Evolutionary conservation across 345 rosid species (phyloP).

Genomic region (Salix udensis): DNA sequence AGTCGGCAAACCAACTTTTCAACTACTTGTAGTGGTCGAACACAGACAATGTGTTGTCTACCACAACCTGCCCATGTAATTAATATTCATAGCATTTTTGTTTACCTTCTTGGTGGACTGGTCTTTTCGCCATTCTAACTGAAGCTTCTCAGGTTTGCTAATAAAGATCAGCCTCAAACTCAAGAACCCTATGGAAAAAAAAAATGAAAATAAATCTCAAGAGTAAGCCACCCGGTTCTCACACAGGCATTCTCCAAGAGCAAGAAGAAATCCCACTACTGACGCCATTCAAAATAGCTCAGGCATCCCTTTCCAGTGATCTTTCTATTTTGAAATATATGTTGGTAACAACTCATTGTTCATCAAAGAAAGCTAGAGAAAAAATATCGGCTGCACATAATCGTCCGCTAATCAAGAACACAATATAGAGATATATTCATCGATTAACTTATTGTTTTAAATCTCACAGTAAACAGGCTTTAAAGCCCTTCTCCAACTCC

Average conservation of each 20-base stretch:
- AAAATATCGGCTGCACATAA: background rate
- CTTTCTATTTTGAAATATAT: background rate
- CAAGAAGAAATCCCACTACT: background rate
- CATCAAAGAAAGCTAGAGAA: background rate
- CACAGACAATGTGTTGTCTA: too few species aligned
- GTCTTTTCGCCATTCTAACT: too few species aligned
- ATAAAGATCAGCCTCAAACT: too few species aligned
- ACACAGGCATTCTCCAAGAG: background rate
- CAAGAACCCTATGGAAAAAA: background rate
- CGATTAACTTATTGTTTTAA: background rate
- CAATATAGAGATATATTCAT: background rate
- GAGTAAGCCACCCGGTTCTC: background rate
- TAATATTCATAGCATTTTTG: too few species aligned
- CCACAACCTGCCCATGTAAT: too few species aligned
- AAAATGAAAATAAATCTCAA: background rate
- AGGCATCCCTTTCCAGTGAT: background rate
- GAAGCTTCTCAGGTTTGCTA: too few species aligned
- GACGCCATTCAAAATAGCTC: background rate
- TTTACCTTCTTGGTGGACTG: too few species aligned
- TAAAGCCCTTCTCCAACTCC: conserved; percentile 80
- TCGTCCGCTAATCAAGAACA: background rate
- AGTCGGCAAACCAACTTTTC: too few species aligned
- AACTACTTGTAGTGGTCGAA: too few species aligned
- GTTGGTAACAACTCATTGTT: background rate
- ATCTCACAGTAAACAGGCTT: conserved; percentile 64